Evolutionary conservation across 345 rosid species (phyloP), one percentile per base, ranked within the genome.

Genomic region (Raphanus raphanistrum): DNA sequence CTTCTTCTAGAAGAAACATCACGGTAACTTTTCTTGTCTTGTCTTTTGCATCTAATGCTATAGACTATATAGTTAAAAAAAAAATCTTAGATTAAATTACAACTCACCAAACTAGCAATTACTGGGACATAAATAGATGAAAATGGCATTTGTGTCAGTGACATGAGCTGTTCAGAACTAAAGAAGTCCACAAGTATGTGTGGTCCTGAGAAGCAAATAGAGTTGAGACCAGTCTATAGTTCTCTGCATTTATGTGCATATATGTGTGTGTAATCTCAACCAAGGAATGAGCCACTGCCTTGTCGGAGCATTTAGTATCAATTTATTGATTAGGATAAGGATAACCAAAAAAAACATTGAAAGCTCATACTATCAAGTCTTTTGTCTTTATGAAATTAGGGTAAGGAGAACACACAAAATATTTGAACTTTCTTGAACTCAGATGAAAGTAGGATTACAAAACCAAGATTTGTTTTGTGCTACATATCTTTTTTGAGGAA

Each of bases 1-100:
- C 94, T 95, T 95, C 74, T 95, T 95, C 80, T 95, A 86, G 72
- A 58, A 58, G 7, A 1, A 35, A 41, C 68, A 60, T 21, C 33
- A 63, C 0, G 79, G 82, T 79, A 79, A 76, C 50, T 72, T 72
- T 63, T 58, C 80, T 72, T 12, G 25, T 54, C n/a, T 32, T 57
- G 31, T 16, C 25, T 48, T 33, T 71, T 71, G 66, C 68, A 67
- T 66, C 63, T 55, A 35, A 16, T 17, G 27, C 58, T 27, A 36
- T 33, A 48, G 31, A n/a, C 29, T 28, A 28, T n/a, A 32, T 32
- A 32, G 35, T 32, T 32, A 7, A 35, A 7, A 43, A 43, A 1
- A 11, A 3, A 3, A 36, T 8, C 63, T 60, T 17, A 21, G 25
- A 43, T 63, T 31, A 36, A 66, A 61, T 48, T 68, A 63, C 13